Conservation (phyloP, 2,329 filamentous ascomycete genomes). For the Curvularia spicifera region DNA sequence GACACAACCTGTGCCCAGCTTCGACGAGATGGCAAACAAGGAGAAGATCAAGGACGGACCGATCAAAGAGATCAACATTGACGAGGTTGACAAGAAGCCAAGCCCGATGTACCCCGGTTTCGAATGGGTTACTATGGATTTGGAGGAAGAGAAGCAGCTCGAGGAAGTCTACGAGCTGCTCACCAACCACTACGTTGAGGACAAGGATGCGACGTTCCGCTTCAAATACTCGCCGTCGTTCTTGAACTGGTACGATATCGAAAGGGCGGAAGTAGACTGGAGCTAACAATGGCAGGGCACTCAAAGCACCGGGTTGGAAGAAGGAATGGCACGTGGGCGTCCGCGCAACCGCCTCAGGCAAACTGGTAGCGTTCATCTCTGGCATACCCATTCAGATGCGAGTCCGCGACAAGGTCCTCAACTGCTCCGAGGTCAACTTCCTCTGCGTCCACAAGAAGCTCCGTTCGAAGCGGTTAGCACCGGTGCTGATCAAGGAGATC, state of each 20-base stretch:
- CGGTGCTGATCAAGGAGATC: slow-evolving; percentile 96
- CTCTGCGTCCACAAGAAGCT: slow-evolving; percentile 98
- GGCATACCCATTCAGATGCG: slow-evolving; percentile 85
- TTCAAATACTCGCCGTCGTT: slow-evolving; percentile 94
- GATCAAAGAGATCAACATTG: slow-evolving; percentile 78
- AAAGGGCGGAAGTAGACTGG: neutral
- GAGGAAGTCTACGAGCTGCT: slow-evolving; percentile 92
- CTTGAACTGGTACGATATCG: slow-evolving; percentile 73
- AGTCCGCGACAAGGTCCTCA: slow-evolving; percentile 76
- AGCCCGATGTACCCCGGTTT: slow-evolving; percentile 77
- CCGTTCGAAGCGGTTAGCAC: slow-evolving; percentile 87
- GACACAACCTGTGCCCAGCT: slow-evolving; percentile 92
- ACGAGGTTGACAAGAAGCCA: slow-evolving; percentile 79
- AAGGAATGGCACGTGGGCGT: slow-evolving; percentile 96
- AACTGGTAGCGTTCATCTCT: slow-evolving; percentile 94
- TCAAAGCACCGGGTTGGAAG: slow-evolving; percentile 93
- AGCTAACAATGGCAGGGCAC: slow-evolving; percentile 66
- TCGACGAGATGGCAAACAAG: slow-evolving; percentile 59
- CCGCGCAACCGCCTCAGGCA: slow-evolving; percentile 79
- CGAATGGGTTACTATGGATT: slow-evolving; percentile 91
- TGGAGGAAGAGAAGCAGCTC: slow-evolving; percentile 76
- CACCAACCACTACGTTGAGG: slow-evolving; percentile 95
- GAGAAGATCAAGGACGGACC: slow-evolving; percentile 73
- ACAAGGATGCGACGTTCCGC: slow-evolving; percentile 94
- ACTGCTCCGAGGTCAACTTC: slow-evolving; percentile 95